Evolutionary conservation across 768 basidiomycete species (phyloP), one percentile per base, ranked within the genome.

Genomic region (Hygrophoropsis aurantiaca): DNA sequence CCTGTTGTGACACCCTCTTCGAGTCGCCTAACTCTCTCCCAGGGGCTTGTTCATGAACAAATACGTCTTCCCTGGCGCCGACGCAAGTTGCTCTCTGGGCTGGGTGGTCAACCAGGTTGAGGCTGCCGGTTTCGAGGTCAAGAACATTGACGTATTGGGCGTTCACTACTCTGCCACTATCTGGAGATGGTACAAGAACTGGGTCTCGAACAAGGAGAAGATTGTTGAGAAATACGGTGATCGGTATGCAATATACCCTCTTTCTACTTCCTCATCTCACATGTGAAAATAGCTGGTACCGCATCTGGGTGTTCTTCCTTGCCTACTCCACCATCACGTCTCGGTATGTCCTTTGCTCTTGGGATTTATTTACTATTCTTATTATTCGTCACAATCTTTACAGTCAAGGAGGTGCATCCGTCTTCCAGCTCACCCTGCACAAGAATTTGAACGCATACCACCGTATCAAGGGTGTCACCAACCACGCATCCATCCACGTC

Each of bases 11-110:
- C 16, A 1, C 16, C 8, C 4, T n/a, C 7, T 5, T 33, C 88
- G 87, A 90, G 94, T n/a, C n/a, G n/a, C n/a, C 57, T 47, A 0
- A 15, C 16, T 1, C 16, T 8, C 4, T n/a, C 7, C 5, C 33
- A 88, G 87, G 90, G 94, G 93, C 55, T 77, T 94, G 19, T 95
- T 94, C 75, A 94, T 94, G 92, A 94, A 90, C 81, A 94, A 94
- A 61, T 98, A 99, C 56, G 72, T 99, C 63, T 99, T 99, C 85
- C 95, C 97, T 37, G 95, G 95, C 62, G 97, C 95, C 3, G 97
- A 99, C 59, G 97, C 97, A 0, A 91, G 87, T 2, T 92, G 92
- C 67, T 90, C 94, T 16, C 85, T 98, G 24, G 91, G 89, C 33
- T 98, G 95, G 95, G 93, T 97, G 46, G 78, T 99, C 50, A 79